Base-by-base conservation (phyloP, 1,139 yeast genomes). In the Suhomyces kunorum region DNA sequence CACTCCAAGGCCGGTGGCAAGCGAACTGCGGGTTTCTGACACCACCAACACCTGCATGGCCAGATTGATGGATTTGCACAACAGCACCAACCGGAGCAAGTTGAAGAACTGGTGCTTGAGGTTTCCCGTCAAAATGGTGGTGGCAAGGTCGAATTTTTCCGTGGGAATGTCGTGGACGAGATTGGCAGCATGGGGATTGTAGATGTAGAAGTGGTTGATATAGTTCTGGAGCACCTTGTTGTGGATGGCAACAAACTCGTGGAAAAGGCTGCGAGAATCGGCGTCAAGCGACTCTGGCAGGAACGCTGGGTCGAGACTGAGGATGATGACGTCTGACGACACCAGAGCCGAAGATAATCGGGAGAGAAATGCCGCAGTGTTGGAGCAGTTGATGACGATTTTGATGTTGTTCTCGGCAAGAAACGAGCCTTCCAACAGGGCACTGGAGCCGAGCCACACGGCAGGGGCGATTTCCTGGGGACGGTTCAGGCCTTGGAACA, bases 111-210 rank as follows among this genome's bases (percentile, higher is more conserved):
- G 73, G 28, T 53, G 54, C 41, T 65, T 60, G 44, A 70, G 58
- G 47, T 67, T 64, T 2, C 76, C 78, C 4, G 64, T 55, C 42
- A 72, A 54, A 5, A 71, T 60, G 25, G 76, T 76, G 32, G 64
- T 59, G n/a, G 54, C 49, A 6, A 71, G 46, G 26, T 58, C 45
- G 29, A 69, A 57, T 28, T 50, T 49, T 28, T 59, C 54, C 20
- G 54, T 49, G 12, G 72, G 72, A 43, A 63, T 49, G 19, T 62
- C 58, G 47, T 70, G 66, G 38, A 66, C 61, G 45, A 61, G 51
- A 36, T 55, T 50, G 14, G 46, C 44, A 28, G 60, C 56, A 29
- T 56, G 52, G 16, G 66, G 64, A 49, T 71, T 71, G 46, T 58
- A 59, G 38, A 52, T 51, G 51, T 69, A 67, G 47, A 71, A 71